phyloP scores from a whole-genome alignment of 2,329 filamentous ascomycete species.

The Trichoderma breve region DNA sequence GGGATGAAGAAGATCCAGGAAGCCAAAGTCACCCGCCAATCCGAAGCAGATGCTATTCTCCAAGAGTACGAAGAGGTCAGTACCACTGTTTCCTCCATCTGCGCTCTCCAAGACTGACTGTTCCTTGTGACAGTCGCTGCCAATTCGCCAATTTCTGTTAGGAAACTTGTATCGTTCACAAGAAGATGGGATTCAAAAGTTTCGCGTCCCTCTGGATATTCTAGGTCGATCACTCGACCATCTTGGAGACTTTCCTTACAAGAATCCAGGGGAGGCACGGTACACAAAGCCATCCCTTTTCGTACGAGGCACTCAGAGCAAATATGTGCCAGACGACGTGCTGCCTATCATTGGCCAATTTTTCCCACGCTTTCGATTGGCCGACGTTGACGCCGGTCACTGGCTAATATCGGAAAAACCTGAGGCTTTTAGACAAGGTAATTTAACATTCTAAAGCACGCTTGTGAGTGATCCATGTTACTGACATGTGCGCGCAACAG shows the following conservation, averaged over 20 bases:
- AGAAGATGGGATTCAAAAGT: constrained; percentile 58
- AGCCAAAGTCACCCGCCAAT: constrained; percentile 63
- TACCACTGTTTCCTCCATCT: not conserved
- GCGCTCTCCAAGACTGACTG: not conserved
- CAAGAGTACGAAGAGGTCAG: constrained; percentile 66
- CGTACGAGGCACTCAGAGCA: constrained; percentile 72
- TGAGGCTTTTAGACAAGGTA: constrained; percentile 72
- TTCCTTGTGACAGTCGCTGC: constrained; percentile 47
- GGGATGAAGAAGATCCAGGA: constrained; percentile 82
- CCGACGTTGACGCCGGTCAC: constrained; percentile 75
- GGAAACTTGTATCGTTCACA: constrained; percentile 70
- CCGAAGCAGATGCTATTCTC: constrained; percentile 78
- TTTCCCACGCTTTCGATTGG: constrained; percentile 73
- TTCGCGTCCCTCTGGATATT: constrained; percentile 74
- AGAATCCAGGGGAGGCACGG: constrained; percentile 61
- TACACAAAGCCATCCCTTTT: constrained; percentile 81
- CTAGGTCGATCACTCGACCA: constrained; percentile 67
- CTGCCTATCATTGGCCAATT: constrained; percentile 77
- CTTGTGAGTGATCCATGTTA: not conserved
- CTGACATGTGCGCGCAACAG: not conserved
- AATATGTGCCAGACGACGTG: constrained; percentile 77
- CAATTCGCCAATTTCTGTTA: constrained; percentile 87
- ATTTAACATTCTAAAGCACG: constrained; percentile 9
- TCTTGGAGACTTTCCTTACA: constrained; percentile 88
- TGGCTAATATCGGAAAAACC: constrained; percentile 91